Base-by-base conservation (phyloP, 2,329 filamentous ascomycete species). In the Neofusicoccum kwambonambiense region DNA sequence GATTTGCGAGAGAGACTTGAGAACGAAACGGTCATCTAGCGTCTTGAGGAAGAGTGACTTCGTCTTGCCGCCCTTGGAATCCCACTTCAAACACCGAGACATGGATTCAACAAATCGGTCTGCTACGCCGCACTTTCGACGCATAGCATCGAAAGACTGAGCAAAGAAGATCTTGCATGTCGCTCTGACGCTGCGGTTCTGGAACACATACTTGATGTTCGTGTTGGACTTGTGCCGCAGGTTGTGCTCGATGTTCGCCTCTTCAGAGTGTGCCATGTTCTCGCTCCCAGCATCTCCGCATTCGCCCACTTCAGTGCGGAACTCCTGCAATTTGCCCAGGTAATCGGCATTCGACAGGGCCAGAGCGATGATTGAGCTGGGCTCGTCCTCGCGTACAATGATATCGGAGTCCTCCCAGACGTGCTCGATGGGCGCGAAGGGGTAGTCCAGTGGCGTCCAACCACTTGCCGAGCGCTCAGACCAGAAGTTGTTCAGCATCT, bases 101-200 rank as follows among this genome's bases (percentile, higher is more conserved):
- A 99, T 82, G 1, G 93, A 97, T 75, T 99, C 95, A 31, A 98
- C 89, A 69, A 99, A 96, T 41, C 95, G 90, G 73, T 98, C 93
- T 1, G 92, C 89, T 8, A 97, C 90, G 15, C 94, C 94, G 69
- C 94, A 98, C 77, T 97, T 97, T 64, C 91, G 87, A 64, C 95
- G 88, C 44, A 99, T 84, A 3, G 95, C 95, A 78, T 99, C 95
- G 71, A 99, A 99, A 68, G 97, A 95, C 76, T 98, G 95, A 0
- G 95, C 95, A 72, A 96, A 99, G 78, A 99, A 98, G 52, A 99
- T 95, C 78, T 99, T 99, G 82, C 96, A 98, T 57, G 94, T 90
- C 86, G 97, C 96, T 72, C 90, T 92, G 3, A 96, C 94, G n/a
- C 91, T 89, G 0, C 94, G 93, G 75, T 97, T 93, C 34, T 90